Conservation (phyloP, 208 protist genomes). For the Trypanosoma boissoni region DNA sequence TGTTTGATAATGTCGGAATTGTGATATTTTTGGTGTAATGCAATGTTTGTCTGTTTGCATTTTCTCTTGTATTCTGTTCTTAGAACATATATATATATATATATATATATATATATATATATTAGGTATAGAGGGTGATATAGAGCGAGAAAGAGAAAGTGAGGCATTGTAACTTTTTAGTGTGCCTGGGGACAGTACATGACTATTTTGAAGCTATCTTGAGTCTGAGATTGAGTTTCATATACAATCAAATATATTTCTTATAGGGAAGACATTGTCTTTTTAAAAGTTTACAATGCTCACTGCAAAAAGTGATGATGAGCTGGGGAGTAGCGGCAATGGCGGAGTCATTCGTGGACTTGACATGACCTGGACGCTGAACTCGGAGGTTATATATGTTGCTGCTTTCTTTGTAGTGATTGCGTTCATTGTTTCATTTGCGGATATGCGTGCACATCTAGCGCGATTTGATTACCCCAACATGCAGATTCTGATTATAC, state of each 20-base stretch:
- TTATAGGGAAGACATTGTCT: no score
- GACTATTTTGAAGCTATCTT: no score
- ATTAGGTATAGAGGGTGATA: no score
- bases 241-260: no score
- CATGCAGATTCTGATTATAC: conserved; percentile 78
- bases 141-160: no score
- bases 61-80: neutral
- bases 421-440: conserved; percentile 62
- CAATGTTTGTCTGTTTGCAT: neutral
- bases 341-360: conserved; percentile 26
- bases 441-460: conserved; percentile 65
- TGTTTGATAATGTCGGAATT: no score
- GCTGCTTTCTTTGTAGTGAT: conserved; percentile 44
- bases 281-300: no score
- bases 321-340: neutral
- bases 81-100: neutral
- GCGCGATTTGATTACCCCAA: conserved; percentile 73
- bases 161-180: no score
- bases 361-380: conserved; percentile 56
- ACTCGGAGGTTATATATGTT: conserved; percentile 41
- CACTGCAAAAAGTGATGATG: no score
- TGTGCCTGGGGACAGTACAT: no score
- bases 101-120: neutral
- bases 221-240: no score
- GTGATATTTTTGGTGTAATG: no score